Percentiles rank a stretch among this genome's conserved stretches.
These are phyloP conservation scores for Rhodotorula sp. DNA, from an alignment of 1,284 basidiomycete species.

Conservation along the genomic window DNA sequence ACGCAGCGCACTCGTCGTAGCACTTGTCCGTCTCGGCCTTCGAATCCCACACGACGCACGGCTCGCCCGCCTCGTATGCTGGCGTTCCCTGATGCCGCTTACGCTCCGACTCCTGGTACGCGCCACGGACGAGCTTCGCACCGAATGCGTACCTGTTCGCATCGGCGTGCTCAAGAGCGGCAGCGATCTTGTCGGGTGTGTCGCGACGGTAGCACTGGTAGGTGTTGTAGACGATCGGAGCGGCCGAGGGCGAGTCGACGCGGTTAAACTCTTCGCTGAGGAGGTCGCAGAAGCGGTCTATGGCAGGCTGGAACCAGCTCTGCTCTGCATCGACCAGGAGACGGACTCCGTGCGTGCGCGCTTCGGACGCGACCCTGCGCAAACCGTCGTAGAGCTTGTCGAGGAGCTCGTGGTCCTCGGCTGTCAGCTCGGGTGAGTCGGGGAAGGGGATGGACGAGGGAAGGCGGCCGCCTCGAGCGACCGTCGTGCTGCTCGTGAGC, in stretches of 20 bases:
- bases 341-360: slow-evolving; percentile 38
- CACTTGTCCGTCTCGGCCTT: slow-evolving; percentile 76
- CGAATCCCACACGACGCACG: slow-evolving; percentile 64
- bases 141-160: slow-evolving; percentile 73
- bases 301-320: slow-evolving; percentile 42
- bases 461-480: slow-evolving; percentile 14
- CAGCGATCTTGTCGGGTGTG: slow-evolving; percentile 26
- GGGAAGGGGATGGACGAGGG: slow-evolving; percentile 30
- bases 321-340: slow-evolving; percentile 45
- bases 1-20: slow-evolving; percentile 67
- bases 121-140: slow-evolving; percentile 91
- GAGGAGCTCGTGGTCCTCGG: slow-evolving; percentile 39
- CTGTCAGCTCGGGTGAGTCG: slow-evolving; percentile 28
- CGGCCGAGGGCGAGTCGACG: slow-evolving; percentile 11
- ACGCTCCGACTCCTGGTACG: slow-evolving; percentile 80
- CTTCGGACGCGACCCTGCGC: slow-evolving; percentile 29
- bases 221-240: slow-evolving; percentile 45
- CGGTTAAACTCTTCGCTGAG: slow-evolving; percentile 43
- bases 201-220: slow-evolving; percentile 41
- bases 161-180: slow-evolving; percentile 53
- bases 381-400: slow-evolving; percentile 35
- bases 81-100: slow-evolving; percentile 37
- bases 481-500: slow-evolving; percentile 21
- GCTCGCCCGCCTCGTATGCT: slow-evolving; percentile 44
- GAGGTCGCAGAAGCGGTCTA: slow-evolving; percentile 41